These are phyloP conservation scores for Coemansia sp. DNA, from an alignment of 192 early-diverging fungal genomes.

Conservation along the genomic window DNA sequence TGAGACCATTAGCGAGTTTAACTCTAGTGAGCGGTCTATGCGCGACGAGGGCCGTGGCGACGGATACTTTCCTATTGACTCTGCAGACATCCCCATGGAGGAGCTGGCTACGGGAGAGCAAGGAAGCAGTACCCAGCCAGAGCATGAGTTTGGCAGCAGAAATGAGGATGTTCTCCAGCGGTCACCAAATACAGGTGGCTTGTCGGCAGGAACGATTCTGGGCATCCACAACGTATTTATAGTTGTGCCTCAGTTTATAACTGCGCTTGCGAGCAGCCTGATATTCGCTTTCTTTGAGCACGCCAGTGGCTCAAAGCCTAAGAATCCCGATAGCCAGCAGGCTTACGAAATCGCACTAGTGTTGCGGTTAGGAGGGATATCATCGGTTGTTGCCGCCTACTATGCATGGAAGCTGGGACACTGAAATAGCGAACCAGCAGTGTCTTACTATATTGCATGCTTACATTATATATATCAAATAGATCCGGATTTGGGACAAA, in stretches of 20 bases:
- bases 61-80: slow-evolving; percentile 24
- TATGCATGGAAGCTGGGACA: slow-evolving; percentile 26
- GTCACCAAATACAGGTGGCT: background rate
- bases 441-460: background rate
- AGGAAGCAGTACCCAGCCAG: background rate
- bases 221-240: slow-evolving; percentile 97
- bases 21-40: slow-evolving; percentile 5
- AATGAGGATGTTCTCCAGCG: background rate
- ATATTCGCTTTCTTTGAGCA: slow-evolving; percentile 69
- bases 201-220: slow-evolving; percentile 74
- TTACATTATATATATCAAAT: background rate
- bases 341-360: slow-evolving; percentile 44
- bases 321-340: slow-evolving; percentile 21
- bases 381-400: slow-evolving; percentile 32
- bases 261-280: slow-evolving; percentile 72
- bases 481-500: no score
- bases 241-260: slow-evolving; percentile 88
- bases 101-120: slow-evolving; percentile 2
- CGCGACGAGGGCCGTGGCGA: background rate
- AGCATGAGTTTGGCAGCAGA: background rate
- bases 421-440: background rate
- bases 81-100: slow-evolving; percentile 32
- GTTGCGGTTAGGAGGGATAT: slow-evolving; percentile 39
- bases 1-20: slow-evolving; percentile 38
- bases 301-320: slow-evolving; percentile 16